phyloP scores from a whole-genome alignment of 352 stramenopile genomes.

The Pythium guiyangense region DNA sequence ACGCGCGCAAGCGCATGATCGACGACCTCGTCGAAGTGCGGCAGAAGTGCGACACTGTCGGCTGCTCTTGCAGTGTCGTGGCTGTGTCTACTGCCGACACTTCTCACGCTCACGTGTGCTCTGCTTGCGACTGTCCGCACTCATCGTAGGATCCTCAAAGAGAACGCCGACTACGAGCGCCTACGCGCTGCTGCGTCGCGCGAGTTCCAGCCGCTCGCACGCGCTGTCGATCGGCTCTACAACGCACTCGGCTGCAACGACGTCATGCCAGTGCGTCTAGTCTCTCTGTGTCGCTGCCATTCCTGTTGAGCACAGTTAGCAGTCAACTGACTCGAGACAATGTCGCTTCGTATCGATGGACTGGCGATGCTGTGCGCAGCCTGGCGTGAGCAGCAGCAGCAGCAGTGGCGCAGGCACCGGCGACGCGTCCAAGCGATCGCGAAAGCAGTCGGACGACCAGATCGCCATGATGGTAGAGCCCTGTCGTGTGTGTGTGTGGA shows the following conservation, averaged over 20 bases:
- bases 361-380: not conserved
- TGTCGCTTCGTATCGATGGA: not conserved
- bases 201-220: slow-evolving; percentile 70
- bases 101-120: not conserved
- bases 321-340: not conserved
- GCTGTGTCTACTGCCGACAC: not conserved
- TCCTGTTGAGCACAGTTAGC: not conserved
- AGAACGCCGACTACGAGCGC: slow-evolving; percentile 70
- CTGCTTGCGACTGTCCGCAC: not conserved
- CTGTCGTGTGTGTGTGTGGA: too few relatives aligned
- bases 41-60: slow-evolving; percentile 38
- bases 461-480: slow-evolving; percentile 58
- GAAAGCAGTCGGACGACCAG: slow-evolving; percentile 73
- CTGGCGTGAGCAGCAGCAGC: slow-evolving; percentile 4
- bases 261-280: slow-evolving; percentile 48
- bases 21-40: slow-evolving; percentile 67
- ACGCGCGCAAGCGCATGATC: slow-evolving; percentile 66
- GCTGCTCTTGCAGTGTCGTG: not conserved
- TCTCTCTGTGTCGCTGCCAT: not conserved
- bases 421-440: slow-evolving; percentile 30
- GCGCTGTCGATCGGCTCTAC: slow-evolving; percentile 71
- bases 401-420: slow-evolving; percentile 21
- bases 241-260: slow-evolving; percentile 78
- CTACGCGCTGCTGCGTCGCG: slow-evolving; percentile 47
- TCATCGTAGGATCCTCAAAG: slow-evolving; percentile 54